These are phyloP conservation scores for Trichocladium uniseriatum DNA, from an alignment of 495 filamentous ascomycete genomes.

Conservation along the genomic window DNA sequence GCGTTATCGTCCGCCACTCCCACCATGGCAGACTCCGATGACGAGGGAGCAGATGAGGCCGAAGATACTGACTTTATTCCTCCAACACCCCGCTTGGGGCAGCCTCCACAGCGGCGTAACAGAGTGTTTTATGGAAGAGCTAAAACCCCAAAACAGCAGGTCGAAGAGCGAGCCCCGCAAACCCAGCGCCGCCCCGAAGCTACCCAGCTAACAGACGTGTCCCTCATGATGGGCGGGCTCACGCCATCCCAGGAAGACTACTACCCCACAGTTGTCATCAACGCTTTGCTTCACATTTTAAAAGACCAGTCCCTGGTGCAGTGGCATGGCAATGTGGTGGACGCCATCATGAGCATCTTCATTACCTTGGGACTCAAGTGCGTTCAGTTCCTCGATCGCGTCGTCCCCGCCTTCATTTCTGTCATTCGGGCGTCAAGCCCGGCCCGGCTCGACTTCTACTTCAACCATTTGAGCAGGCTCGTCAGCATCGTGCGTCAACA, in stretches of 20 bases:
- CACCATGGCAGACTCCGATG: conserved; percentile 8
- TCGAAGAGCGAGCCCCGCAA: conserved; percentile 54
- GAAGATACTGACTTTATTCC: not conserved
- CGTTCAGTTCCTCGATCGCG: conserved; percentile 82
- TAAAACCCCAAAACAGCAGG: conserved; percentile 33
- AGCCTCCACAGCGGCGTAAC: conserved; percentile 30
- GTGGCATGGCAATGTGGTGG: conserved; percentile 91
- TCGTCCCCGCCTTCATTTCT: conserved; percentile 83
- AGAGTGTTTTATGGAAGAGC: conserved; percentile 38
- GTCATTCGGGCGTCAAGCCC: conserved; percentile 71
- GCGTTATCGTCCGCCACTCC: conserved; percentile 8
- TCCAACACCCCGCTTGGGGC: not conserved
- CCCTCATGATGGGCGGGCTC: conserved; percentile 93
- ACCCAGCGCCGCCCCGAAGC: conserved; percentile 52
- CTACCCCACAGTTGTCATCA: conserved; percentile 95
- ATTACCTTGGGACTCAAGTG: conserved; percentile 91
- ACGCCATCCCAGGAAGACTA: conserved; percentile 97
- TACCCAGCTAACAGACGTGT: conserved; percentile 75
- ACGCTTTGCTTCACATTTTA: conserved; percentile 81
- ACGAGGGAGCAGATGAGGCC: conserved; percentile 4
- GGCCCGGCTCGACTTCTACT: conserved; percentile 80
- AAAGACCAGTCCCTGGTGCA: conserved; percentile 79
- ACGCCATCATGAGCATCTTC: conserved; percentile 98
- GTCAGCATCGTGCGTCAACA: conserved; percentile 95
- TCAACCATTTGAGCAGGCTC: conserved; percentile 86